Conservation (phyloP, 345 rosid genomes). For the Lumnitzera littorea region DNA sequence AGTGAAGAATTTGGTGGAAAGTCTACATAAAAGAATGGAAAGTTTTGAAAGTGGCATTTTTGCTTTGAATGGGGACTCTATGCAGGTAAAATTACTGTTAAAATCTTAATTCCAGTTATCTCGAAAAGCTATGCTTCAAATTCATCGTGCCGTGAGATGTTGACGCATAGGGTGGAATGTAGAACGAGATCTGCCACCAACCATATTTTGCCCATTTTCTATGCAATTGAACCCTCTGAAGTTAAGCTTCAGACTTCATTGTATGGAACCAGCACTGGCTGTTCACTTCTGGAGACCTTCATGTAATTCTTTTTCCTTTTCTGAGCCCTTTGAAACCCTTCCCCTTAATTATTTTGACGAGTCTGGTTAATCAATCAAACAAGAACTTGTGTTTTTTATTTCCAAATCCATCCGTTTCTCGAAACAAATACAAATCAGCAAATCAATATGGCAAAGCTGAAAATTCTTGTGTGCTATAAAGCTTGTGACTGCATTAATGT, state of each 20-base stretch:
- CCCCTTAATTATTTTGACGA: too few species aligned
- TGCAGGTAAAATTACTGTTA: background rate
- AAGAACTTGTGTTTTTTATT: too few species aligned
- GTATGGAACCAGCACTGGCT: slow-evolving; percentile 1
- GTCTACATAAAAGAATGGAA: too few species aligned
- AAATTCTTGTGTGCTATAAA: too few species aligned
- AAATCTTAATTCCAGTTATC: slow-evolving; percentile 3
- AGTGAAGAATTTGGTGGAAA: too few species aligned
- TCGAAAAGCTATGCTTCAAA: slow-evolving; percentile 8
- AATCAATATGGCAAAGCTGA: too few species aligned
- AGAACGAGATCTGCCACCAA: background rate
- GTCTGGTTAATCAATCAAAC: too few species aligned
- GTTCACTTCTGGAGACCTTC: slow-evolving; percentile 1
- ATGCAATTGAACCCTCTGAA: slow-evolving; percentile 4
- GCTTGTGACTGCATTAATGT: too few species aligned
- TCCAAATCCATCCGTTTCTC: too few species aligned
- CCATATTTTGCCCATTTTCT: slow-evolving; percentile 7
- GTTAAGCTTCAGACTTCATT: background rate
- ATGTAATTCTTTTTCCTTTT: background rate
- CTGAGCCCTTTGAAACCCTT: background rate
- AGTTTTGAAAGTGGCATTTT: too few species aligned
- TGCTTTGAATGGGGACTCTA: too few species aligned
- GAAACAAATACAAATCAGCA: too few species aligned
- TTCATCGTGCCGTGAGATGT: slow-evolving; percentile 6
- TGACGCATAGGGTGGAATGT: slow-evolving; percentile 8